phyloP scores from a whole-genome alignment of 2,329 filamentous ascomycete species.

The Helotiales sp. region DNA sequence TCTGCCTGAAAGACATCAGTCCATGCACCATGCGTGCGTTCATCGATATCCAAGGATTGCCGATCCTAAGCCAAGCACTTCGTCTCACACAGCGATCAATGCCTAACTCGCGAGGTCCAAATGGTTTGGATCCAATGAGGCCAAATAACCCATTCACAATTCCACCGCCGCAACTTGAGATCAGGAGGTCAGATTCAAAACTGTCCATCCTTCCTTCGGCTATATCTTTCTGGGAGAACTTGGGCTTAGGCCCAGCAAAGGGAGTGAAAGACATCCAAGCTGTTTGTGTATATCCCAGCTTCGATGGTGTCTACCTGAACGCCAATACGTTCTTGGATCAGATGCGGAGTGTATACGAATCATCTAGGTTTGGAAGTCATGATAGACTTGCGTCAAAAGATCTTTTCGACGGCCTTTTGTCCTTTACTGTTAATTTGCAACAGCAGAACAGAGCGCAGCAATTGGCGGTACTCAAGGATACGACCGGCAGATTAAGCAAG shows the following conservation, averaged over 20 bases:
- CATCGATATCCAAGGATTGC: conserved; percentile 58
- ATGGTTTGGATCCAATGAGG: conserved; percentile 35
- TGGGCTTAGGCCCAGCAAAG: conserved; percentile 71
- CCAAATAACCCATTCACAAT: conserved; percentile 61
- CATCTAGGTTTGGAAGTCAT: conserved; percentile 70
- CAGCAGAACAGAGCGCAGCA: conserved; percentile 38
- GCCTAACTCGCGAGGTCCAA: conserved; percentile 24
- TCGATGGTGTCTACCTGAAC: conserved; percentile 61
- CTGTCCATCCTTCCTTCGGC: conserved; percentile 75
- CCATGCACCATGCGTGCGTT: conserved; percentile 49
- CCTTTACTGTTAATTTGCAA: conserved; percentile 33
- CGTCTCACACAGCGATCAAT: conserved; percentile 42
- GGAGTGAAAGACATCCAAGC: conserved; percentile 71
- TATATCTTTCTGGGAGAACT: conserved; percentile 77
- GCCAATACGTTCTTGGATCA: conserved; percentile 66
- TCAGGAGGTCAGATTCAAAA: conserved; percentile 67
- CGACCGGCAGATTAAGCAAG: conserved; percentile 29
- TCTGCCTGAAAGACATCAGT: conserved; percentile 43
- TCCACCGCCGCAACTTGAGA: conserved; percentile 67
- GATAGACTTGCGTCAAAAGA: conserved; percentile 40
- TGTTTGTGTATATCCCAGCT: conserved; percentile 69
- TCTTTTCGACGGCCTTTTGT: conserved; percentile 35
- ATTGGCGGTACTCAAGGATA: conserved; percentile 31
- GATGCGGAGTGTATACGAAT: conserved; percentile 71
- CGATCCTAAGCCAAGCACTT: conserved; percentile 51